phyloP scores from a whole-genome alignment of 331 rosid genomes.

The Malus hybrid region DNA sequence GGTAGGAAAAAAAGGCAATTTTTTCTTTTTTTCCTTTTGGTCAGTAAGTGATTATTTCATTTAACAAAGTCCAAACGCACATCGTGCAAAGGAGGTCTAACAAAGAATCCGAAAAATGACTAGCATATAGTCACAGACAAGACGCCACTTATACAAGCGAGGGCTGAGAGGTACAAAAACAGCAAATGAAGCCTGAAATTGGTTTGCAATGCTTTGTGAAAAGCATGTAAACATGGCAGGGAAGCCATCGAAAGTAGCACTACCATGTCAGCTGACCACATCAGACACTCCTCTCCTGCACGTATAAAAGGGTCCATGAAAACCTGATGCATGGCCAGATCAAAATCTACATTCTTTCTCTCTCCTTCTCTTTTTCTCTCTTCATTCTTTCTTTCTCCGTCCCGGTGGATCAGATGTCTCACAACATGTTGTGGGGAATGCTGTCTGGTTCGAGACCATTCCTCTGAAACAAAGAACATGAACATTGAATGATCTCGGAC shows the following conservation, averaged over 20 bases:
- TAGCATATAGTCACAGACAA: too few relatives aligned
- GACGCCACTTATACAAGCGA: background rate
- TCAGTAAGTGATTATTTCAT: background rate
- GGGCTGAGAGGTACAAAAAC: background rate
- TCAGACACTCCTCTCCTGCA: constrained; percentile 28
- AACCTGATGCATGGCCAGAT: constrained; percentile 66
- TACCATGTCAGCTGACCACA: constrained; percentile 25
- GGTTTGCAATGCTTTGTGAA: constrained; percentile 27
- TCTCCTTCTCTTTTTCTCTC: constrained; percentile 6
- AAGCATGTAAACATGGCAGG: constrained; percentile 36
- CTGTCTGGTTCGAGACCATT: constrained; percentile 90
- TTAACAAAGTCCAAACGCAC: background rate
- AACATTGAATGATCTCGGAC: constrained; percentile 70
- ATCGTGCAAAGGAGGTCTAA: background rate
- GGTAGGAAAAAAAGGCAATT: constrained; percentile 4
- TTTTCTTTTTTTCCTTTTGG: background rate
- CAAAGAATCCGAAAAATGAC: background rate
- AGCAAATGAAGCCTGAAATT: constrained; percentile 16
- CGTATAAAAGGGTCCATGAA: constrained; percentile 61
- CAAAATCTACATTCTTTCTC: constrained; percentile 26
- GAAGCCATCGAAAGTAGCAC: constrained; percentile 43
- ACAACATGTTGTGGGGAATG: constrained; percentile 71
- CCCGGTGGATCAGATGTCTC: constrained; percentile 5
- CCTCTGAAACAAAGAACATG: constrained; percentile 7
- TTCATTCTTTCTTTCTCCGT: constrained; percentile 5